A percentile compares a stretch with the other conserved stretches of the same genome.
Evolutionary conservation across 768 basidiomycete species (phyloP).

Genomic region (Suillus brevipes): DNA sequence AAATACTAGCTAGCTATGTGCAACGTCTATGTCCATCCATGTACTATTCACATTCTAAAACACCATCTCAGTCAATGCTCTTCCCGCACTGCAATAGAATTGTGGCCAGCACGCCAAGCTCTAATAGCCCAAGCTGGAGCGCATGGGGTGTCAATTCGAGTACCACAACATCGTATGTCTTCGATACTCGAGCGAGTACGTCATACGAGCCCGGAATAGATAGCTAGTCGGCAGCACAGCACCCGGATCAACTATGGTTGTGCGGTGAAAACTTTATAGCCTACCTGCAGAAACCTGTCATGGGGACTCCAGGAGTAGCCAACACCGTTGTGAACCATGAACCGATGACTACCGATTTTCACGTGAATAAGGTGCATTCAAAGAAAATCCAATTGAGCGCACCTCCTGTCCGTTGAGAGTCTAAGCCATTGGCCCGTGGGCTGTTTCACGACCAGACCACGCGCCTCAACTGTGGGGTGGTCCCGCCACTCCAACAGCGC

Average conservation of each 20-base stretch:
- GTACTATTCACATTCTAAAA: neutral
- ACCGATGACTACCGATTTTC: conserved; percentile 36
- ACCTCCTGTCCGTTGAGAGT: conserved; percentile 50
- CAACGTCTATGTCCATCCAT: neutral
- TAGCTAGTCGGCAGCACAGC: conserved; percentile 39
- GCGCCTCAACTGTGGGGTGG: conserved; percentile 53
- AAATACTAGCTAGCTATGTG: neutral
- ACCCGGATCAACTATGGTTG: conserved; percentile 2
- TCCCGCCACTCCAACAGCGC: conserved; percentile 59
- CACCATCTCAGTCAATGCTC: conserved; percentile 49
- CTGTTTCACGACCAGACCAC: conserved; percentile 50
- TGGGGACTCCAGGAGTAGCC: conserved; percentile 58
- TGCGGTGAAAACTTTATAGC: conserved; percentile 20
- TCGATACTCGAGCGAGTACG: conserved; percentile 53
- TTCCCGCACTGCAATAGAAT: conserved; percentile 61
- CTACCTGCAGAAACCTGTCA: conserved; percentile 53
- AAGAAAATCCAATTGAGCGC: conserved; percentile 19
- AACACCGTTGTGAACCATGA: conserved; percentile 51
- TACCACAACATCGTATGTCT: conserved; percentile 42
- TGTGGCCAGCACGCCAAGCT: conserved; percentile 50
- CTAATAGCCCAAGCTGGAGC: conserved; percentile 53
- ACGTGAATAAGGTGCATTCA: neutral
- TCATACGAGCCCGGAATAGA: conserved; percentile 40
- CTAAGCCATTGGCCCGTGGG: conserved; percentile 53
- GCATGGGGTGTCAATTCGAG: conserved; percentile 60